A percentile compares a stretch with the other conserved stretches of the same genome.
These are phyloP conservation scores for Melocanna baccifera DNA, from an alignment of 176 grass and related monocot genomes.

Conservation along the genomic window DNA sequence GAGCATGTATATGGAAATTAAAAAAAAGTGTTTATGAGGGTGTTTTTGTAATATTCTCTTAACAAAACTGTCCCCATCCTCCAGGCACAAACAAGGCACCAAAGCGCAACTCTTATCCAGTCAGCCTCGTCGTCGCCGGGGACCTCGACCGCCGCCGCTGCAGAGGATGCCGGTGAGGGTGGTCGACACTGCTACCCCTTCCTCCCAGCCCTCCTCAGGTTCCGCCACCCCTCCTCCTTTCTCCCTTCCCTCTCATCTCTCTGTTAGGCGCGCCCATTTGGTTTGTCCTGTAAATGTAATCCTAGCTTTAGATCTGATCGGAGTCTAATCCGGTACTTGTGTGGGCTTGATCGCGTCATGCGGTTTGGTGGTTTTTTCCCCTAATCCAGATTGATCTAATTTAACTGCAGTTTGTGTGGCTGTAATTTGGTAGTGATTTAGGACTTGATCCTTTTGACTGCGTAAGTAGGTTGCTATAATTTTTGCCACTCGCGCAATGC, in stretches of 20 bases:
- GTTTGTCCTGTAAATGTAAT: too few species aligned
- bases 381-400: background rate
- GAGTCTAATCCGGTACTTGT: background rate
- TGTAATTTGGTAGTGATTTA: background rate
- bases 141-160: background rate
- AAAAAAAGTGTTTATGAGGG: background rate
- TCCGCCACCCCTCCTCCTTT: background rate
- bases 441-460: background rate
- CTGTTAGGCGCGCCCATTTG: background rate
- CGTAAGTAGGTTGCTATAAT: background rate
- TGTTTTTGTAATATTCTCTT: background rate
- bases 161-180: constrained; percentile 78
- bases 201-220: constrained; percentile 62
- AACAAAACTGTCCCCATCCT: background rate
- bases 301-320: constrained; percentile 20
- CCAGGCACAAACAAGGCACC: background rate
- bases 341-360: background rate
- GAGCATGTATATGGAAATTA: too few species aligned
- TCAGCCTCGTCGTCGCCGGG: constrained; percentile 19
- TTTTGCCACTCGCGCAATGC: background rate
- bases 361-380: background rate
- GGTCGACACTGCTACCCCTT: constrained; percentile 62
- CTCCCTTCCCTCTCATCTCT: background rate
- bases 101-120: background rate
- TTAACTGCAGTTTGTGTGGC: background rate